These are phyloP conservation scores for Macrolepiota dolichaula DNA, from an alignment of 768 basidiomycete genomes.

Conservation along the genomic window DNA sequence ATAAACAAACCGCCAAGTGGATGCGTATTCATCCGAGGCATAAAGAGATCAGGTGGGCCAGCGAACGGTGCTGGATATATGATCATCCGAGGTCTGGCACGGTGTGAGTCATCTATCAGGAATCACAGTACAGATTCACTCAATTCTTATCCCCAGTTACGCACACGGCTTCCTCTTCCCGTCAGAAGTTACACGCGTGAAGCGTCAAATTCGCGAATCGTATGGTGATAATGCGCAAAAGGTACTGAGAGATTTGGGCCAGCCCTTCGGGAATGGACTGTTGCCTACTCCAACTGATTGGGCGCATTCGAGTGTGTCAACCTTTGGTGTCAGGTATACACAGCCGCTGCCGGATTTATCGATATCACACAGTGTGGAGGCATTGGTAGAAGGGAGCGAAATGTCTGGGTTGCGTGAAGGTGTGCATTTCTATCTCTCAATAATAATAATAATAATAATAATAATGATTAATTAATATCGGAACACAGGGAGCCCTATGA, in stretches of 20 bases:
- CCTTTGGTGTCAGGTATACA: constrained; percentile 74
- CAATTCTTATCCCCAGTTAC: constrained; percentile 50
- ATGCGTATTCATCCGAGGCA: constrained; percentile 83
- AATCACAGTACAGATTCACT: constrained; percentile 1
- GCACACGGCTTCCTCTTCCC: constrained; percentile 96
- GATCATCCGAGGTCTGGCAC: constrained; percentile 94
- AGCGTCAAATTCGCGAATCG: constrained; percentile 43
- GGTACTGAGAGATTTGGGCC: constrained; percentile 21
- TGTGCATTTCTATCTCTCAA: constrained; percentile 21
- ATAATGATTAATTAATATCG: not conserved
- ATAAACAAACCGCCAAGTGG: constrained; percentile 93
- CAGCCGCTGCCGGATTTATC: constrained; percentile 67
- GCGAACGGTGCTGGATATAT: constrained; percentile 96
- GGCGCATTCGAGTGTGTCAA: constrained; percentile 83
- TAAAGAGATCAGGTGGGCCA: constrained; percentile 79
- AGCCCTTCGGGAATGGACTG: constrained; percentile 23
- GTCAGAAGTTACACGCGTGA: constrained; percentile 73
- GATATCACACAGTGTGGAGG: constrained; percentile 75
- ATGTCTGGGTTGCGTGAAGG: constrained; percentile 74
- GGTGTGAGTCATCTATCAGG: constrained; percentile 54
- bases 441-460: too few species aligned
- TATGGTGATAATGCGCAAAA: constrained; percentile 45
- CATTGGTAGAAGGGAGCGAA: constrained; percentile 87
- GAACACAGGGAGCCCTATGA: constrained; percentile 49
- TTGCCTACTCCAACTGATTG: constrained; percentile 54